Percentiles rank a stretch among this genome's conserved stretches.
These are phyloP conservation scores for Cicer judaicum DNA, from an alignment of 306 rosid genomes.

Conservation along the genomic window DNA sequence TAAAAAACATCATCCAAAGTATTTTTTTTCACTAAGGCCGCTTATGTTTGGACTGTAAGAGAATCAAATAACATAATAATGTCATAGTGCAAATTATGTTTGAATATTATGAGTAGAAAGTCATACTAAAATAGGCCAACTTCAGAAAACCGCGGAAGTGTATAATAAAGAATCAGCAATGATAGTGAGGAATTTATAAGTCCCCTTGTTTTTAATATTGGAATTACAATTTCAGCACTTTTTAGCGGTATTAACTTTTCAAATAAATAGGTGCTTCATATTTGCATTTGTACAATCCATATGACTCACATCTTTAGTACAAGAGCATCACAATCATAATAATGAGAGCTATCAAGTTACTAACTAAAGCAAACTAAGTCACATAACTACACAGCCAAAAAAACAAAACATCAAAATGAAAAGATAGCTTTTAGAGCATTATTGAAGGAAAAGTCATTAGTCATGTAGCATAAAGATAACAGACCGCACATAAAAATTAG, in stretches of 20 bases:
- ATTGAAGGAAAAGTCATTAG: background rate
- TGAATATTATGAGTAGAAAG: background rate
- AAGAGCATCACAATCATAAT: background rate
- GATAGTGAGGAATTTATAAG: conserved; percentile 28
- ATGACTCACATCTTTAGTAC: conserved; percentile 17
- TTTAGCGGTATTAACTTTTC: conserved; percentile 11
- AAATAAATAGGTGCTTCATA: conserved; percentile 18
- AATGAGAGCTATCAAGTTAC: background rate
- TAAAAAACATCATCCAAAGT: background rate
- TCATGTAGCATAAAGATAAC: conserved; percentile 1
- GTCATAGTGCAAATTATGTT: background rate
- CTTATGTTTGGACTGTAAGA: conserved; percentile 1
- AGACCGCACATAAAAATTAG: conserved; percentile 1
- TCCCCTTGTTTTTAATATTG: conserved; percentile 25
- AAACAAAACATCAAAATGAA: background rate
- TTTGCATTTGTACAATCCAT: conserved; percentile 9
- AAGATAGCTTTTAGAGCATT: background rate
- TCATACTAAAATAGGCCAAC: conserved; percentile 7
- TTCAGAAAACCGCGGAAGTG: conserved; percentile 19
- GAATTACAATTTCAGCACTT: conserved; percentile 26
- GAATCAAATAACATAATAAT: background rate
- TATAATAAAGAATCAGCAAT: conserved; percentile 30
- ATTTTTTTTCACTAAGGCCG: background rate
- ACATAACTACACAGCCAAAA: conserved; percentile 24
- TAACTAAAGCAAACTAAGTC: conserved; percentile 9